Evolutionary conservation across 257 asterid genomes (phyloP), one percentile per base, ranked within the genome.

Genomic region (Scutellaria baicalensis): DNA sequence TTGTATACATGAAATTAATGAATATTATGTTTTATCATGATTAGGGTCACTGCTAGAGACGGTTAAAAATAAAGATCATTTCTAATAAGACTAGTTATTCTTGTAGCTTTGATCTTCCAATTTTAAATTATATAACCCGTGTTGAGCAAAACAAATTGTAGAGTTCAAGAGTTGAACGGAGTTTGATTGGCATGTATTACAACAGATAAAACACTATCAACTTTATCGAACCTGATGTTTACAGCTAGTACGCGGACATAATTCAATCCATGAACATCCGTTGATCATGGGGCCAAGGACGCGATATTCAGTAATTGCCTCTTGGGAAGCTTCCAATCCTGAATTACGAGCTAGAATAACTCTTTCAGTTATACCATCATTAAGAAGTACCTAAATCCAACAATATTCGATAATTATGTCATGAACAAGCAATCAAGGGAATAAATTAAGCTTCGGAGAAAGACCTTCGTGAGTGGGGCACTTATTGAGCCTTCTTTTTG

Each of bases 251-350:
- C 38, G 89, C 0, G 97, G 97, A 54, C 82, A 64, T 76, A 93
- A 65, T 71, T 93, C 99, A 40, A 93, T 89, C 97, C 97, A 93
- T 9, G 97, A 91, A 74, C 99, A 93, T 38, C 99, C 96, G 61
- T 91, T 93, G 77, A 90, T 87, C 70, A 71, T 87, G 48, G 97
- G 98, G 74, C 98, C 98, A 77, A 93, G 90, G 47, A 93, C 86
- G 33, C 95, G 88, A 76, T 87, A 93, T 79, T 86, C 89, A 5
- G 99, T 91, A 42, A 89, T 68, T 59, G 97, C 99, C 75, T 89
- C 95, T 65, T 91, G 95, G 72, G 89, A 84, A 79, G 95, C 82
- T 81, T 91, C 97, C 77, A 91, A 81, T 49, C 91, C 87, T 13
- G 93, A 91, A 71, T 78, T 75, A 39, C 79, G 83, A 61, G 97